Base-by-base conservation (phyloP, 805 yeast genomes). In the Sugiyamaella chiloensis region DNA sequence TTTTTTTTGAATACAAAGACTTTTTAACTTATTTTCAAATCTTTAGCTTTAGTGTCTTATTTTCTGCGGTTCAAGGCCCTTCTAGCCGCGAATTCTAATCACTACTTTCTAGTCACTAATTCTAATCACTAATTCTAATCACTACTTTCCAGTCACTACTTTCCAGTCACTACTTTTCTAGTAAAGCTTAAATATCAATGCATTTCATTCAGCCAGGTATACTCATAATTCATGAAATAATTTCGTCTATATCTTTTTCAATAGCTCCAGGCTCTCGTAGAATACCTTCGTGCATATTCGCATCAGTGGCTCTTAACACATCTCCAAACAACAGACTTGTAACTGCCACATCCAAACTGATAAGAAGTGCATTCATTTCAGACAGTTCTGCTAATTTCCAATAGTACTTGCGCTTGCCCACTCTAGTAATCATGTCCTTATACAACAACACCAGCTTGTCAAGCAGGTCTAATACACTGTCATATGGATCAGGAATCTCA, bases 361-460 rank as follows among this genome's bases (percentile, higher is more conserved):
- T 34, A 12, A 34, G 20, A 5, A 34, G 21, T 11, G 37, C 20
- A 7, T 34, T 34, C 21, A 34, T 12, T 8, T 34, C 37, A 4
- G 37, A 16, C 20, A 34, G 37, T 21, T 34, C 37, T 19, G 37
- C 37, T 16, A 34, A 5, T 21, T 34, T 34, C 37, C 37, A 34
- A 12, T 34, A 34, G 37, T 34, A 34, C 20, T 34, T 34, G 37
- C 37, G 37, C 11, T 5, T 5, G 16, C 37, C 37, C 11, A 34
- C 37, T 16, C 19, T 4, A 21, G 37, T 19, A 12, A 34, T n/a
- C 12, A 34, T 34, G 20, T 45, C 12, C 34, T 44, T 27, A 14
- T 44, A 32, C 2, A 23, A 14, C n/a, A 11, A 17, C 4, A 17
- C 3, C 42, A 40, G 29, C 19, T n/a, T 37, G 12, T 40, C 44